phyloP scores from a whole-genome alignment of 257 asterid species.

The Solanum boliviense region DNA sequence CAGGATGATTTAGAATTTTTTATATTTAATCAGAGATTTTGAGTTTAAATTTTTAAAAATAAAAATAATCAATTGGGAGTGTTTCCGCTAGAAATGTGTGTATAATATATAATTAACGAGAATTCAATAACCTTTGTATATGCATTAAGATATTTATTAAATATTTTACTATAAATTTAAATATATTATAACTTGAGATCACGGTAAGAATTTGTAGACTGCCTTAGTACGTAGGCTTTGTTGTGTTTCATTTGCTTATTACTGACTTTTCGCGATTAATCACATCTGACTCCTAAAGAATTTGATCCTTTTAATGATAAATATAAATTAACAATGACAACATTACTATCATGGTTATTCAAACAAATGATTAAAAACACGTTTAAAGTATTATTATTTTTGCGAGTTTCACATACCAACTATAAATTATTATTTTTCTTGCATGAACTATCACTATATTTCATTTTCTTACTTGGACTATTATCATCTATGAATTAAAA shows the following conservation, averaged over 20 bases:
- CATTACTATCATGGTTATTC: background rate
- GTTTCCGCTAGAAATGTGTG: accelerated
- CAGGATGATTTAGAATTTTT: accelerated
- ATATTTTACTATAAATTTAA: background rate
- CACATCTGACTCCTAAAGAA: too few relatives aligned
- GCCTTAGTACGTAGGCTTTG: background rate
- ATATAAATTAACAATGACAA: background rate
- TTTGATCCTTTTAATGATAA: background rate
- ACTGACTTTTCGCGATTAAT: background rate
- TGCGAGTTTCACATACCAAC: accelerated
- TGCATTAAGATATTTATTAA: background rate
- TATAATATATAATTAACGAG: background rate
- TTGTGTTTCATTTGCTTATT: background rate
- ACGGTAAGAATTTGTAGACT: background rate
- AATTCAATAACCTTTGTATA: background rate
- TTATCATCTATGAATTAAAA: background rate
- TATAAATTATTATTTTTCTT: accelerated
- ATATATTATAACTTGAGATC: background rate
- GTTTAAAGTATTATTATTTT: too few relatives aligned
- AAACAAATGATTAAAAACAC: background rate
- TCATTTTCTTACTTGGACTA: background rate
- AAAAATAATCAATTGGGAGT: background rate
- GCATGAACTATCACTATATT: background rate
- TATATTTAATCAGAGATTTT: too few relatives aligned
- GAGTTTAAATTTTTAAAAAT: background rate